Base-by-base conservation (phyloP, 2,329 filamentous ascomycete genomes). In the Sporothrix brunneoviolacea region DNA sequence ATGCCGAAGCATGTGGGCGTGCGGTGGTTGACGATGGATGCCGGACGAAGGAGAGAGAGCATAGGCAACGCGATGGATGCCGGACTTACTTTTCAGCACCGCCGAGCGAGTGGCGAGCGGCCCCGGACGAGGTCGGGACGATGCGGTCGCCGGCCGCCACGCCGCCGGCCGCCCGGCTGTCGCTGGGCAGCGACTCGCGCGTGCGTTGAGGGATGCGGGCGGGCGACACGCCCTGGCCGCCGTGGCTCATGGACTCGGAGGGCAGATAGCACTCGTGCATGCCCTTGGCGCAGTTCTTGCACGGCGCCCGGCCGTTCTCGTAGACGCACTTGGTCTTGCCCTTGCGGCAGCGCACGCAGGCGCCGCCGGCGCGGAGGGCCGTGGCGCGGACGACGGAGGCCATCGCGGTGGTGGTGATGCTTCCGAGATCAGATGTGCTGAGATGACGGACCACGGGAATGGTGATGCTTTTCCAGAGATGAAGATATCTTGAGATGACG, bases 241-340 rank as follows among this genome's bases (percentile, higher is more conserved):
- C 74, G 62, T 80, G 77, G 56, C 74, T 73, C 70, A 79, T 75
- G 54, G 72, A 77, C 66, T 81, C 78, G 27, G 77, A 80, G 35
- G 78, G 78, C 18, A 82, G 67, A 62, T 81, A 82, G 67, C 78
- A 82, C 51, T 81, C 77, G 64, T 82, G 78, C 75, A 80, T 76
- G 53, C 78, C 78, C 65, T 82, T 82, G 42, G 76, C 75, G 65
- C 78, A 82, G 65, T 82, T 82, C 62, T 79, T 78, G 69, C 78
- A 82, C 12, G 78, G 78, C n/a, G 77, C 75, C 62, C 76, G 71
- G 46, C 77, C 77, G 59, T 79, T 80, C 55, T 81, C 78, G 67
- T 82, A 82, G 59, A 81, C 77, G 55, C 78, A 82, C 60, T 80
- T 81, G 47, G 78, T 82, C 65, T 82, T 82, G 67, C 78, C 78